These are phyloP conservation scores for Microdochium bolleyi DNA, from an alignment of 2,329 filamentous ascomycete genomes.

Conservation along the genomic window DNA sequence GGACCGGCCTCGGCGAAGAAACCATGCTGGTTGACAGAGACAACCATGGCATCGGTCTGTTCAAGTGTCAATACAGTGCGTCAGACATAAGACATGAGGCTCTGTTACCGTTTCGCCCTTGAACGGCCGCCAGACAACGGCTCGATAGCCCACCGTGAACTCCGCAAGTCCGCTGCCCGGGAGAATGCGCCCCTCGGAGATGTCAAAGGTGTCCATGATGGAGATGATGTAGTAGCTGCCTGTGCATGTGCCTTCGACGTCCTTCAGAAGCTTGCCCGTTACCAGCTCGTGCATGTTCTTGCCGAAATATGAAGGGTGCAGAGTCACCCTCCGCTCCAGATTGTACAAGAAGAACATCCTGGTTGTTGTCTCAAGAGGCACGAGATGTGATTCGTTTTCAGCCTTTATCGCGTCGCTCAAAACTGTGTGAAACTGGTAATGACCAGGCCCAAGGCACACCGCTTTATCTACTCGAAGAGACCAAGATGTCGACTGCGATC, in stretches of 20 bases:
- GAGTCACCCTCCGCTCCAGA: constrained; percentile 86
- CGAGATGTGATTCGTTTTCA: too few relatives aligned
- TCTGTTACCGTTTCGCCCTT: constrained; percentile 83
- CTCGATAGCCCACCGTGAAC: constrained; percentile 90
- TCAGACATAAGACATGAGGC: constrained; percentile 5
- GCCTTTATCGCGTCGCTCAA: too few relatives aligned
- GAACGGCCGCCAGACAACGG: constrained; percentile 96
- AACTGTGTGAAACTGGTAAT: too few relatives aligned
- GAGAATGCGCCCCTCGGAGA: constrained; percentile 86
- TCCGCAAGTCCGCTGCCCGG: constrained; percentile 88
- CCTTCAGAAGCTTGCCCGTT: constrained; percentile 78
- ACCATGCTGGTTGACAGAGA: constrained; percentile 81
- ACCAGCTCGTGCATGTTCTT: constrained; percentile 89
- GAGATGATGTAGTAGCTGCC: constrained; percentile 97
- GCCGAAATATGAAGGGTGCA: constrained; percentile 96
- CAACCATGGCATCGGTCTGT: constrained; percentile 89
- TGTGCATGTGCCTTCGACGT: constrained; percentile 91
- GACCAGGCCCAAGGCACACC: too few relatives aligned
- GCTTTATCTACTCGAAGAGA: too few relatives aligned
- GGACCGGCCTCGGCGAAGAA: constrained; percentile 85
- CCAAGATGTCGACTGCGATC: too few relatives aligned
- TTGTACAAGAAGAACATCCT: constrained; percentile 98
- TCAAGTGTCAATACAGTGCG: constrained; percentile 14
- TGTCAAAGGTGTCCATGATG: constrained; percentile 93
- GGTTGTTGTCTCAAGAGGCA: constrained; percentile 5